phyloP scores from a whole-genome alignment of 2,329 filamentous ascomycete species.

The Mycogone perniciosa region DNA sequence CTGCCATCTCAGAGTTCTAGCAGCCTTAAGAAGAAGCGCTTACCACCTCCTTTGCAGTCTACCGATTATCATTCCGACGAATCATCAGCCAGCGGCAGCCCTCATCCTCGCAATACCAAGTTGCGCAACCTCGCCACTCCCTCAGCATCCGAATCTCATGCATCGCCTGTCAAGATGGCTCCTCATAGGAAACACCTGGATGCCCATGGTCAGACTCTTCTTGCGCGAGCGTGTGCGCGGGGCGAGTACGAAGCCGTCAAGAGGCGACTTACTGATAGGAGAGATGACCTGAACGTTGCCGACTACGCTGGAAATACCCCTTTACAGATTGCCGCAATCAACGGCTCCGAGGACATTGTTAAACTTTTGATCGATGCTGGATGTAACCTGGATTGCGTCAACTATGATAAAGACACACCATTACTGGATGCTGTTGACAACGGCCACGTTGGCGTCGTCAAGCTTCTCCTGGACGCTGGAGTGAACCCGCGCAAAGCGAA shows the following conservation, averaged over 20 bases:
- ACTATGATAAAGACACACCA: slow-evolving; percentile 84
- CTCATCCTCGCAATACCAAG: slow-evolving; percentile 53
- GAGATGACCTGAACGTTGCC: slow-evolving; percentile 79
- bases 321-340: slow-evolving; percentile 83
- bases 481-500: slow-evolving; percentile 90
- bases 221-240: slow-evolving; percentile 84
- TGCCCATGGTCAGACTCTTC: slow-evolving; percentile 81
- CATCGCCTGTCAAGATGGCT: slow-evolving; percentile 61
- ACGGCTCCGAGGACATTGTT: slow-evolving; percentile 82
- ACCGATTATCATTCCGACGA: slow-evolving; percentile 63
- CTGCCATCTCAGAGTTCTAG: slow-evolving; percentile 49
- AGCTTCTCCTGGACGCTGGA: slow-evolving; percentile 73
- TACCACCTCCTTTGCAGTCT: slow-evolving; percentile 55
- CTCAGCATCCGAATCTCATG: slow-evolving; percentile 50
- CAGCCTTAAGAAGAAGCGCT: slow-evolving; percentile 55
- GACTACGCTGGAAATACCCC: slow-evolving; percentile 97
- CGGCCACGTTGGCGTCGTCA: slow-evolving; percentile 82
- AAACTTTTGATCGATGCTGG: slow-evolving; percentile 78
- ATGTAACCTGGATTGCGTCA: slow-evolving; percentile 73
- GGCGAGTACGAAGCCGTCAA: slow-evolving; percentile 77
- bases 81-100: slow-evolving; percentile 55
- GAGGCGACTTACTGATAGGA: slow-evolving; percentile 66
- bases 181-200: slow-evolving; percentile 84
- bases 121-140: slow-evolving; percentile 50
- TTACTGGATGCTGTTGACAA: slow-evolving; percentile 96